Conservation (phyloP, 2,329 filamentous ascomycete species). For the Graphilbum fragrans region DNA sequence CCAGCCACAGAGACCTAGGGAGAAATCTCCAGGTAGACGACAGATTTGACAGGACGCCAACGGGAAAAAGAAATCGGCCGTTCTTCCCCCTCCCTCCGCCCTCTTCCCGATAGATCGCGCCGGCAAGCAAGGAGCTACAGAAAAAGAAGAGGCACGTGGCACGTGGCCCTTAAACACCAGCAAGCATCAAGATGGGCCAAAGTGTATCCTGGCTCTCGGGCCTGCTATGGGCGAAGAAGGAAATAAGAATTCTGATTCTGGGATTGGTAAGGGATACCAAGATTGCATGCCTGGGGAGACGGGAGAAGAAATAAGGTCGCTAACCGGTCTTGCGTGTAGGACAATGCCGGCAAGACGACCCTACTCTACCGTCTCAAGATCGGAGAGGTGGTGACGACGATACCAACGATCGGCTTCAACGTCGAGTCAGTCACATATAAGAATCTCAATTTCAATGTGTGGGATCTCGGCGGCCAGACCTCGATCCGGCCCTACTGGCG, state of each 20-base stretch:
- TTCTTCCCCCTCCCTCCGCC: no score
- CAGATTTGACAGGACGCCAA: no score
- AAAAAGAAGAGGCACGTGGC: neutral
- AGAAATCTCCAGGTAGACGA: no score
- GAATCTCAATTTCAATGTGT: conserved; percentile 97
- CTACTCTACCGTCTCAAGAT: conserved; percentile 96
- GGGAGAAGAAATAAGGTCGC: neutral
- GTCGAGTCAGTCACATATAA: conserved; percentile 98
- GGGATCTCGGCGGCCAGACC: conserved; percentile 97
- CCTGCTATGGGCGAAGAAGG: conserved; percentile 86
- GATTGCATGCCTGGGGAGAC: neutral
- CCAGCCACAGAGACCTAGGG: no score
- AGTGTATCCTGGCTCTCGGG: conserved; percentile 57
- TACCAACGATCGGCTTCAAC: conserved; percentile 98
- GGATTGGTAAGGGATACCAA: conserved; percentile 54
- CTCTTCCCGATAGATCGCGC: no score
- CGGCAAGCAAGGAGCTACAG: no score
- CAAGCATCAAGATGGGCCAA: conserved; percentile 42
- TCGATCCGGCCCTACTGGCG: conserved; percentile 97
- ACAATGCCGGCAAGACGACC: conserved; percentile 97
- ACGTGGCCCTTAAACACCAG: neutral
- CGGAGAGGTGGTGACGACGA: conserved; percentile 96
- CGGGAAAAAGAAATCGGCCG: no score
- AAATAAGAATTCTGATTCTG: conserved; percentile 90
- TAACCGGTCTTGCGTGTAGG: conserved; percentile 40